Evolutionary conservation across 441 rosid genomes (phyloP).

Genomic region (Dalechampia spathulata): DNA sequence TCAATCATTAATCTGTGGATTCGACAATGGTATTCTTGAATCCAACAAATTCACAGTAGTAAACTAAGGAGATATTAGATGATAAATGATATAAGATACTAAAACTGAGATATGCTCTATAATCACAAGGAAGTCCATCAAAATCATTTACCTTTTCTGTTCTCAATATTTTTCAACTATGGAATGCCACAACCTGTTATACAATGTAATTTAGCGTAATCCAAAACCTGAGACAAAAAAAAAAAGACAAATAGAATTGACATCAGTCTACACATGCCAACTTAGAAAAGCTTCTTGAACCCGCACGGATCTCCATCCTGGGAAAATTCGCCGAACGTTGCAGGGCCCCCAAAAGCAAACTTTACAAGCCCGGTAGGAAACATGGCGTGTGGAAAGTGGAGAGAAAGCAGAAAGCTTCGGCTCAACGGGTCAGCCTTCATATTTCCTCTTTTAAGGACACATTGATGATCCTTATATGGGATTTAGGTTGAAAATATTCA

Average conservation of each 20-base stretch:
- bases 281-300: constrained; percentile 8
- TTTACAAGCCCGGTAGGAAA: constrained; percentile 10
- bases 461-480: constrained; percentile 41
- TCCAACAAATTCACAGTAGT: no score
- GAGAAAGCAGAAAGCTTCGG: constrained; percentile 3
- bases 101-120: no score
- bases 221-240: not conserved
- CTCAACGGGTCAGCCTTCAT: constrained; percentile 12
- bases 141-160: no score
- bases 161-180: no score
- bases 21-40: no score
- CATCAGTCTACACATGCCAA: not conserved
- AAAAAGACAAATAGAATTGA: not conserved
- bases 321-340: not conserved
- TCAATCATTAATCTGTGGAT: no score
- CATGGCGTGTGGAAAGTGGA: not conserved
- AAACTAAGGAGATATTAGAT: no score
- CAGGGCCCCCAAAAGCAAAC: not conserved
- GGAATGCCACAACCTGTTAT: not conserved
- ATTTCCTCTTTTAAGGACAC: constrained; percentile 37
- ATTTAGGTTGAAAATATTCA: constrained; percentile 64
- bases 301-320: not conserved
- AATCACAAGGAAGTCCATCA: no score
- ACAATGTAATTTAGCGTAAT: constrained; percentile 3
- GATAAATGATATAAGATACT: no score